Percentiles rank a stretch among this genome's conserved stretches.
phyloP scores from a whole-genome alignment of 1,139 yeast species.

The Yamadazyma atmosphaerica region DNA sequence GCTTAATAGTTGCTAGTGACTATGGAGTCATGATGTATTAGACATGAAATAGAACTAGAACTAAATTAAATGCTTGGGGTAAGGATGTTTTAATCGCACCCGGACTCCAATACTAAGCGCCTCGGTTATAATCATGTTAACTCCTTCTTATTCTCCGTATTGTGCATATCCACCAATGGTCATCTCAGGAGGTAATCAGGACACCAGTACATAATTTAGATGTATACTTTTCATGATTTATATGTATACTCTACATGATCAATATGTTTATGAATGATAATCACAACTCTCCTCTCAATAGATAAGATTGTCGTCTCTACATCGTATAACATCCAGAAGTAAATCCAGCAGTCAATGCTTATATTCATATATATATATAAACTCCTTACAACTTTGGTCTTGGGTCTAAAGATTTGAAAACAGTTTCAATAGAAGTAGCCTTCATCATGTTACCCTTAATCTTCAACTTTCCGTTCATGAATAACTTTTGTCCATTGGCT shows the following conservation, averaged over 20 bases:
- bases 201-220: no score
- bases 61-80: neutral
- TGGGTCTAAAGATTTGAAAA: slow-evolving; percentile 67
- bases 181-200: no score
- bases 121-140: no score
- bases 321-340: no score
- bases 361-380: neutral
- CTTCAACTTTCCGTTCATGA: slow-evolving; percentile 82
- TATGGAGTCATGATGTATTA: slow-evolving; percentile 9
- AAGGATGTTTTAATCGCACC: neutral
- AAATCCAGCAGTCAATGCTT: neutral
- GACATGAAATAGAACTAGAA: neutral
- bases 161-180: neutral
- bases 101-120: neutral
- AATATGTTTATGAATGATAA: no score
- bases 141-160: neutral
- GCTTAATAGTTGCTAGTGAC: slow-evolving; percentile 16
- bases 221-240: no score
- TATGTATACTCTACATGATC: neutral
- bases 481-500: slow-evolving; percentile 81
- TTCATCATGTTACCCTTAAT: slow-evolving; percentile 89
- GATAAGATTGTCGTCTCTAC: no score
- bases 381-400: slow-evolving; percentile 42
- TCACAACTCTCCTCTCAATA: no score
- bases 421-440: slow-evolving; percentile 75